Evolutionary conservation across 2,329 filamentous ascomycete genomes (phyloP), one percentile per base, ranked within the genome.

Genomic region (Monosporascus sp.): DNA sequence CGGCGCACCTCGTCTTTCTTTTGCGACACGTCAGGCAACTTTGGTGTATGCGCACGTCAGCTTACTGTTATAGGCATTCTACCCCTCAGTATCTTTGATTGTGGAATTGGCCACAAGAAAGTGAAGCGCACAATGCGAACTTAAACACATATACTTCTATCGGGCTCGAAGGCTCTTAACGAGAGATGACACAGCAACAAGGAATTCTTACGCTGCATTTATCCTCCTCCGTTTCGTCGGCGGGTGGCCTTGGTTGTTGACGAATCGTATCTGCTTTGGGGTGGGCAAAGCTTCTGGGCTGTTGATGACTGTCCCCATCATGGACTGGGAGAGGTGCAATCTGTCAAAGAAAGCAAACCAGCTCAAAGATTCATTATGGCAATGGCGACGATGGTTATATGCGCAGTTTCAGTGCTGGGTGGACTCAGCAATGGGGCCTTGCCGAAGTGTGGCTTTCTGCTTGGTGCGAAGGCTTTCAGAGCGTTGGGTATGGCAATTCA

Each of bases 221-320:
- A 93, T 89, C 63, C 89, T 80, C 66, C 89, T 81, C 63, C 88
- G 79, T 72, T 92, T 93, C 26, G 87, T 86, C 57, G 89, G 88
- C 48, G 89, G 89, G 60, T 89, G 87, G 57, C 89, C 88, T 72
- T 91, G 87, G 64, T 86, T 91, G 59, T 90, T 88, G 62, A 93
- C 88, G 69, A 92, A 93, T 62, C 88, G 86, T 61, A 90, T 89
- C 68, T 81, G 79, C 69, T 81, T 84, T 53, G 74, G 78, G 46
- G 74, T 69, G 54, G 76, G 72, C 57, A 72, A 65, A 62, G 66
- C 61, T 60, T 67, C 65, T 40, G 60, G 58, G 48, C 54, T 47
- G 55, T 65, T 76, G 62, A 73, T 68, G 62, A 74, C 66, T 53
- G 74, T 73, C 59, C 75, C 71, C 78, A 80, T 80, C 58, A 65